These are phyloP conservation scores for Solanum medicagineum DNA, from an alignment of 257 asterid genomes.

Conservation along the genomic window DNA sequence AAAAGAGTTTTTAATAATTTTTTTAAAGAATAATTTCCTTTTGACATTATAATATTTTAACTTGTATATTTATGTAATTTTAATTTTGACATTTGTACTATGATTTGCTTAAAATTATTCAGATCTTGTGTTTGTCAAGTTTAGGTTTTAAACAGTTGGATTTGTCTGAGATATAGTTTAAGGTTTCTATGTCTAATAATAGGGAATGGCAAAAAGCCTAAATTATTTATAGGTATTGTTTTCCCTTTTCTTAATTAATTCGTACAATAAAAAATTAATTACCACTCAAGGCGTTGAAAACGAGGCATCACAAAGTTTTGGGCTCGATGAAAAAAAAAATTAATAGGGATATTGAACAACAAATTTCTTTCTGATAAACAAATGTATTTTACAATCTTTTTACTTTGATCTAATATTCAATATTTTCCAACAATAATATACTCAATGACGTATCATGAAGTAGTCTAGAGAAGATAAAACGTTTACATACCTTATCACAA, in stretches of 20 bases:
- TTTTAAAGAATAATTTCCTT: too few relatives aligned
- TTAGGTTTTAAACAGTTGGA: background rate
- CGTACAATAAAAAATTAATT: background rate
- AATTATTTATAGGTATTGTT: background rate
- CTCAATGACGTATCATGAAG: rapidly evolving
- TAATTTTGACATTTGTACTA: background rate
- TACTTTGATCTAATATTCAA: background rate
- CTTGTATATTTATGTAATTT: too few relatives aligned
- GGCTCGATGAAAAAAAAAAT: background rate
- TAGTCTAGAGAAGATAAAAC: too few relatives aligned
- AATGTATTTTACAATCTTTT: background rate
- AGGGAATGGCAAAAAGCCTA: background rate
- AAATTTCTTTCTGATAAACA: background rate
- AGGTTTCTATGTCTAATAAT: background rate
- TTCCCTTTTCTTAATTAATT: background rate
- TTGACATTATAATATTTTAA: too few relatives aligned
- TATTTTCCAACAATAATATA: background rate
- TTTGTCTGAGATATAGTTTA: background rate
- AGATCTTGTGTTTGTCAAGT: background rate
- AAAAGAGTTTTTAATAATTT: too few relatives aligned
- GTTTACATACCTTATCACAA: too few relatives aligned
- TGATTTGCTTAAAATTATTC: background rate
- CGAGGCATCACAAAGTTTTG: background rate
- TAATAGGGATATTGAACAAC: background rate
- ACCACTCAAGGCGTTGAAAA: background rate